phyloP scores from a whole-genome alignment of 2,329 filamentous ascomycete species.

The Dothiorella sarmentorum region DNA sequence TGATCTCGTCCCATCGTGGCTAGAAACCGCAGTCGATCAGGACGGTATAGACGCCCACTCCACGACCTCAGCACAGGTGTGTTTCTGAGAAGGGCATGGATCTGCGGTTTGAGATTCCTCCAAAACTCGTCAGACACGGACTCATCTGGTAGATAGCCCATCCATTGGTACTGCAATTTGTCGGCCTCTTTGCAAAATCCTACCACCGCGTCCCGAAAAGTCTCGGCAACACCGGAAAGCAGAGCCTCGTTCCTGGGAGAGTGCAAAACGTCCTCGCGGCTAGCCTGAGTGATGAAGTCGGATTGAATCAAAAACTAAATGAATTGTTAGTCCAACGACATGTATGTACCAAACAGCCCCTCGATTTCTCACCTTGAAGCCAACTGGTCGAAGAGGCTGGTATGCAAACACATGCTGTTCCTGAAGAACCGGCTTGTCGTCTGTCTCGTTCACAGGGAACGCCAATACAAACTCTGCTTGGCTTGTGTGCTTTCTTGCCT shows the following conservation, averaged over 20 bases:
- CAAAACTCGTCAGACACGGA: background rate
- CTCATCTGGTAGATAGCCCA: background rate
- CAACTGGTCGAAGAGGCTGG: slow-evolving; percentile 41
- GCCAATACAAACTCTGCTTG: slow-evolving; percentile 45
- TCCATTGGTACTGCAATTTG: background rate
- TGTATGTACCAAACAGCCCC: too few species aligned
- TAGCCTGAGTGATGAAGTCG: background rate
- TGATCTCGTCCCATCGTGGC: too few species aligned
- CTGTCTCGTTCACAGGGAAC: slow-evolving; percentile 40
- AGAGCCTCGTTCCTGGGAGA: background rate
- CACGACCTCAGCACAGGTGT: background rate
- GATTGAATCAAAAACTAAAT: background rate
- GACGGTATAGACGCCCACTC: background rate
- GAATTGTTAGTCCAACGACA: background rate
- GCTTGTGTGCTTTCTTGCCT: too few species aligned
- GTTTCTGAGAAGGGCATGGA: background rate
- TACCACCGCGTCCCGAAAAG: background rate
- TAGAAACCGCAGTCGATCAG: too few species aligned
- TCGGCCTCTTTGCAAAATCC: background rate
- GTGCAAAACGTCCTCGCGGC: background rate
- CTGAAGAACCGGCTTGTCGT: slow-evolving; percentile 33
- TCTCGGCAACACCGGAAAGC: background rate
- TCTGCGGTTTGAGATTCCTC: background rate
- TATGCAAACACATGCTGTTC: slow-evolving; percentile 47
- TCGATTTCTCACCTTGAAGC: slow-evolving; percentile 39